These are phyloP conservation scores for Polychytrium aggregatum DNA, from an alignment of 192 early-diverging fungal species.

Conservation along the genomic window DNA sequence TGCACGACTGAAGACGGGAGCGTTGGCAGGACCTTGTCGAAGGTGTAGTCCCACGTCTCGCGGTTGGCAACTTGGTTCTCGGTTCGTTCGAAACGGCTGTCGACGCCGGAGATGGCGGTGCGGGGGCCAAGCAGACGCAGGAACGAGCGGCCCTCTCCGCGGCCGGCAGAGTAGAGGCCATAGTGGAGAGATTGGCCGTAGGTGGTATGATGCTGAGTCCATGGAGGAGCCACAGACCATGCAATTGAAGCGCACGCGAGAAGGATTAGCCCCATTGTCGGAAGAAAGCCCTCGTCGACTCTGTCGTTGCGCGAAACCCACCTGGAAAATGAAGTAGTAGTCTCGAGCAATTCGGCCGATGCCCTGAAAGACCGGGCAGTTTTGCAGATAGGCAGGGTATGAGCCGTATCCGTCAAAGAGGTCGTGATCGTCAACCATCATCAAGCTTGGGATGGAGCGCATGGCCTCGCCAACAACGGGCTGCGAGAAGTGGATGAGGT, in stretches of 20 bases:
- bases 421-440: slow-evolving; percentile 16
- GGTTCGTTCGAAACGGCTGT: slow-evolving; percentile 64
- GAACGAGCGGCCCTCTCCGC: slow-evolving; percentile 32
- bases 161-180: slow-evolving; percentile 37
- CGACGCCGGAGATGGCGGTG: slow-evolving; percentile 52
- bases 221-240: slow-evolving; percentile 2
- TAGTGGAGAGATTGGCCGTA: slow-evolving; percentile 24
- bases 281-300: slow-evolving; percentile 32
- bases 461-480: slow-evolving; percentile 9
- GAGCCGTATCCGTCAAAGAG: slow-evolving; percentile 47
- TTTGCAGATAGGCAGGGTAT: slow-evolving; percentile 64
- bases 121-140: slow-evolving; percentile 58
- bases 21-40: too few relatives aligned
- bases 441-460: slow-evolving; percentile 8
- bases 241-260: slow-evolving; percentile 7
- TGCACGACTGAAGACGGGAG: too few relatives aligned
- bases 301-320: slow-evolving; percentile 70
- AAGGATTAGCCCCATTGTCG: too few relatives aligned
- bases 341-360: slow-evolving; percentile 58
- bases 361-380: slow-evolving; percentile 58
- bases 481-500: slow-evolving; percentile 9
- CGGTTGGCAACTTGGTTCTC: slow-evolving; percentile 47
- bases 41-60: slow-evolving; percentile 48
- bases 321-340: slow-evolving; percentile 81
- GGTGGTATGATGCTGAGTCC: slow-evolving; percentile 13